Evolutionary conservation across 441 rosid species (phyloP), one percentile per base, ranked within the genome.

Genomic region (Gossypium aridum): DNA sequence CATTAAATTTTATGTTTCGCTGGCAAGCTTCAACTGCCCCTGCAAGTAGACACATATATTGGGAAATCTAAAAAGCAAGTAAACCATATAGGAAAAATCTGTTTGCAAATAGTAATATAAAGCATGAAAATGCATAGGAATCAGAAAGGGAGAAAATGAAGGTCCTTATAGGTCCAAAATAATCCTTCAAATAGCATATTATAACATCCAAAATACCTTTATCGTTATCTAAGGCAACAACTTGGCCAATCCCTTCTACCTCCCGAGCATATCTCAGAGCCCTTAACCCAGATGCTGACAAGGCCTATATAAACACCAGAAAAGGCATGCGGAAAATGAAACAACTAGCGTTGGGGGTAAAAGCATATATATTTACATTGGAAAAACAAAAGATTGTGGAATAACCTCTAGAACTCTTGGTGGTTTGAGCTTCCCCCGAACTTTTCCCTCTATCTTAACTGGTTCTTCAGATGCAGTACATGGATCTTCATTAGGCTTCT

Each of bases 201-300:
- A 43, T 1, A 67, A 19, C 23, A 10, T 57, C 54, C 47, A 31
- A 57, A 45, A 31, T 77, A 92, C 99, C 98, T 84, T 90, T 84
- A 74, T 95, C 99, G 81, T 95, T 95, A 81, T 95, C 99, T 73
- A 93, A 81, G 69, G 99, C 98, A 80, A 95, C 93, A 75, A 95
- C 97, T 84, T 90, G 92, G 81, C 97, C 92, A 75, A 95, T 86
- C 77, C 91, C 98, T 80, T 90, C 97, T 34, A 95, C 85, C 83
- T 95, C 99, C 75, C 87, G 88, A 69, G 95, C 97, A 83, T 95
- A 95, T 84, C 99, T 90, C 53, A 92, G 81, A 76, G 98, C 95
- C 79, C 99, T 86, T 75, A 95, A 80, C 68, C 99, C 99, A 3
- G 99, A 95, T 76, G 98, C 99, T 25, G 99, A 91, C 77, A 96